These are phyloP conservation scores for Suillus tomentosus DNA, from an alignment of 768 basidiomycete species.

Conservation along the genomic window DNA sequence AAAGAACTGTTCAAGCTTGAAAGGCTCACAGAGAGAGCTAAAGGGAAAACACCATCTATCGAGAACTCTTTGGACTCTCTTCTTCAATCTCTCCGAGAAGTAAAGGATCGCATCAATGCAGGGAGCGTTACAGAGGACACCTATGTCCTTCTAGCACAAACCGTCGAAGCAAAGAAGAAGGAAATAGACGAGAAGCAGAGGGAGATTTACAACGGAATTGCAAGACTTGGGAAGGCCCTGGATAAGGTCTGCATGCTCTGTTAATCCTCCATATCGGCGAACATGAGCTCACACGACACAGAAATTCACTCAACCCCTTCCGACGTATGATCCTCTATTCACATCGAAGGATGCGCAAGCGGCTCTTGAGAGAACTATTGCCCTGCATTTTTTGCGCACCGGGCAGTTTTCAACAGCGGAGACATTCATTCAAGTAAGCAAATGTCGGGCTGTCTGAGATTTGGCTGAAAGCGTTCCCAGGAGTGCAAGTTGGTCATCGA, in stretches of 20 bases:
- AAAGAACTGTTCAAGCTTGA: constrained; percentile 84
- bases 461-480: constrained; percentile 35
- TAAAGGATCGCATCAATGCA: constrained; percentile 53
- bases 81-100: constrained; percentile 55
- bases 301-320: constrained; percentile 63
- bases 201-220: constrained; percentile 78
- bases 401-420: constrained; percentile 81
- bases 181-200: constrained; percentile 88
- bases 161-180: constrained; percentile 73
- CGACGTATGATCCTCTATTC: constrained; percentile 69
- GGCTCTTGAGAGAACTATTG: constrained; percentile 71
- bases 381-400: constrained; percentile 75
- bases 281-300: constrained; percentile 30
- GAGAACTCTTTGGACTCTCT: constrained; percentile 65
- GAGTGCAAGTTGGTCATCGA: constrained; percentile 67
- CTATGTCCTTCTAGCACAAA: constrained; percentile 51
- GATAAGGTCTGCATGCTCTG: constrained; percentile 71
- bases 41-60: constrained; percentile 57
- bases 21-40: constrained; percentile 50
- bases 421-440: constrained; percentile 67
- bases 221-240: constrained; percentile 79
- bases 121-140: constrained; percentile 52
- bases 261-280: neutral
- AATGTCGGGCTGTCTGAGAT: constrained; percentile 6
- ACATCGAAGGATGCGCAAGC: constrained; percentile 55